Conservation (phyloP, 2,329 filamentous ascomycete species). For the Pyricularia sp. region DNA sequence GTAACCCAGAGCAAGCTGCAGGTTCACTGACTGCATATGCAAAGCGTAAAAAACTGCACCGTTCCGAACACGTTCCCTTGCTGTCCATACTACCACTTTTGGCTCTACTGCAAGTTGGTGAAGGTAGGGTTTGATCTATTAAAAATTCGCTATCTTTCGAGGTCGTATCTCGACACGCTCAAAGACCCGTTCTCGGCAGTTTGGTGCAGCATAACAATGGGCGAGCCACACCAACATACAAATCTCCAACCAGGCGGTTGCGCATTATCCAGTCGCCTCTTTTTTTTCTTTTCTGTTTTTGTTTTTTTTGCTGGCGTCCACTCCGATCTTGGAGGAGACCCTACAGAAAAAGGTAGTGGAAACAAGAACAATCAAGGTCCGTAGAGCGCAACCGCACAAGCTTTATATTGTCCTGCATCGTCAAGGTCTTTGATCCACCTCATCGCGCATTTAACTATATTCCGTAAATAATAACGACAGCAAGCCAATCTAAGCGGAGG, state of each 20-base stretch:
- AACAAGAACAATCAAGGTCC: background rate
- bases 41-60: background rate
- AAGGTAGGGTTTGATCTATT: background rate
- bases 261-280: background rate
- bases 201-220: background rate
- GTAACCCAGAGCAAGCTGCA: background rate
- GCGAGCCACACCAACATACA: background rate
- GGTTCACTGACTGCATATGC: background rate
- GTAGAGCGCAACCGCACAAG: background rate
- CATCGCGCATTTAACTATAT: background rate
- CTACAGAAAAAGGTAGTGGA: background rate
- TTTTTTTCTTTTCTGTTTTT: background rate
- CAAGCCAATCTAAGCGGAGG: constrained; percentile 9
- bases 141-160: background rate
- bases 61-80: background rate
- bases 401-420: background rate
- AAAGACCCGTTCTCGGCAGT: background rate
- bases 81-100: background rate
- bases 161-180: background rate
- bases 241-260: background rate
- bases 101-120: background rate
- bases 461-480: background rate
- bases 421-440: background rate
- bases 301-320: background rate
- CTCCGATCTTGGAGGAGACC: background rate